Conservation (phyloP, 768 basidiomycete genomes). For the Dictyophora rubrovolvata region DNA sequence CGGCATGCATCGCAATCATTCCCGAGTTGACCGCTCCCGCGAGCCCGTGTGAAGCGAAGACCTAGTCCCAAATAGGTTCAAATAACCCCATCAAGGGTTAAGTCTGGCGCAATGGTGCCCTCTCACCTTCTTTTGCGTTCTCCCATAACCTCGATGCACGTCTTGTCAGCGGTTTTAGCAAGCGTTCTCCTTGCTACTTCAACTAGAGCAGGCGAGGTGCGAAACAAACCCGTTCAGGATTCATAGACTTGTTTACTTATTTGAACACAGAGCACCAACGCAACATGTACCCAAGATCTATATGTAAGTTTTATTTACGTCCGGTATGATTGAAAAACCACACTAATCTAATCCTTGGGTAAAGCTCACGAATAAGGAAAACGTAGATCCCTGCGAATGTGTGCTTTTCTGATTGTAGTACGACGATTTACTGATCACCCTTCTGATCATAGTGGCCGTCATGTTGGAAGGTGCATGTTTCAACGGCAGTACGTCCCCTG, state of each 20-base stretch:
- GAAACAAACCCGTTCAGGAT: neutral
- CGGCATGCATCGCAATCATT: too few species aligned
- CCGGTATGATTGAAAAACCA: neutral
- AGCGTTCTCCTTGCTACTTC: neutral
- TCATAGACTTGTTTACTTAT: neutral
- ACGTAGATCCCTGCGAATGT: neutral
- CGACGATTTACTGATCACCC: neutral
- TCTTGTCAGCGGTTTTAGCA: neutral
- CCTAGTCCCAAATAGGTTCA: too few species aligned
- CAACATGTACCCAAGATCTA: neutral
- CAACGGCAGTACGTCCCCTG: neutral
- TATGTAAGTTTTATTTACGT: neutral
- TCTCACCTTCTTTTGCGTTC: neutral
- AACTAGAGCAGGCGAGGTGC: neutral
- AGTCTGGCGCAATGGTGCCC: neutral
- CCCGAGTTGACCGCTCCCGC: too few species aligned
- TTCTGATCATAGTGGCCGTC: neutral
- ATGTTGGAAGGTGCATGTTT: slow-evolving; percentile 2
- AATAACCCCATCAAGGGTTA: too few species aligned
- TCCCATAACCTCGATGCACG: neutral
- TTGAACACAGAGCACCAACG: neutral
- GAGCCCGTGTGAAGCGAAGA: too few species aligned
- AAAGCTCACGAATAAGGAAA: neutral
- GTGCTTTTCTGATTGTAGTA: neutral
- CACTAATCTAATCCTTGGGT: neutral